A percentile compares a stretch with the other conserved stretches of the same genome.
Conservation (phyloP, 306 rosid genomes). For the Fragaria iinumae region DNA sequence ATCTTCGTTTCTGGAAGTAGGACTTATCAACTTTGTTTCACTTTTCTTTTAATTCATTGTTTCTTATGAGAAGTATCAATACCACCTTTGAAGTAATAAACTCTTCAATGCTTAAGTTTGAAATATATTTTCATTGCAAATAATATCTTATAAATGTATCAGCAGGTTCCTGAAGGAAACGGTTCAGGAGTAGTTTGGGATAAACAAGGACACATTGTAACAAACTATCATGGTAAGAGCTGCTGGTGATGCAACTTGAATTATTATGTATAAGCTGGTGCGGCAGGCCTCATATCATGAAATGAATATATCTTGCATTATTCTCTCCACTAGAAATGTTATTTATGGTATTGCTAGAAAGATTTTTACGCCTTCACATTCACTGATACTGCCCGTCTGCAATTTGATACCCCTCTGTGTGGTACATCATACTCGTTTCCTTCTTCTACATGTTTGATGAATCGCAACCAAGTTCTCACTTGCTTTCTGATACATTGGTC, state of each 20-base stretch:
- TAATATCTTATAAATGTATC: slow-evolving; percentile 19
- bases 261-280: slow-evolving; percentile 14
- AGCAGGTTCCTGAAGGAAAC: slow-evolving; percentile 96
- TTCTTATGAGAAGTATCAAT: not conserved
- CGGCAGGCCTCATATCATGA: slow-evolving; percentile 7
- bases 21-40: not conserved
- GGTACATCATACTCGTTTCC: not conserved
- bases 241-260: slow-evolving; percentile 8
- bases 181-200: slow-evolving; percentile 99
- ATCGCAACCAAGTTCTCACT: not conserved
- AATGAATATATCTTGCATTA: slow-evolving; percentile 1
- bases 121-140: not conserved
- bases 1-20: not conserved
- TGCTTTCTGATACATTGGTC: not conserved
- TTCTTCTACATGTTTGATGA: not conserved
- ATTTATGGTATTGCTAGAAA: not conserved
- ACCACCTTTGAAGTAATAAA: not conserved
- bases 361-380: not conserved
- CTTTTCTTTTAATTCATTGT: not conserved
- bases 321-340: not conserved
- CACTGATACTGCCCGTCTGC: not conserved
- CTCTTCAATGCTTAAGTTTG: not conserved
- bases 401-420: not conserved
- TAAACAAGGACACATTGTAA: slow-evolving; percentile 83
- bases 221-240: slow-evolving; percentile 90